Conservation (phyloP, 768 basidiomycete species). For the Kwoniella heveanensis region DNA sequence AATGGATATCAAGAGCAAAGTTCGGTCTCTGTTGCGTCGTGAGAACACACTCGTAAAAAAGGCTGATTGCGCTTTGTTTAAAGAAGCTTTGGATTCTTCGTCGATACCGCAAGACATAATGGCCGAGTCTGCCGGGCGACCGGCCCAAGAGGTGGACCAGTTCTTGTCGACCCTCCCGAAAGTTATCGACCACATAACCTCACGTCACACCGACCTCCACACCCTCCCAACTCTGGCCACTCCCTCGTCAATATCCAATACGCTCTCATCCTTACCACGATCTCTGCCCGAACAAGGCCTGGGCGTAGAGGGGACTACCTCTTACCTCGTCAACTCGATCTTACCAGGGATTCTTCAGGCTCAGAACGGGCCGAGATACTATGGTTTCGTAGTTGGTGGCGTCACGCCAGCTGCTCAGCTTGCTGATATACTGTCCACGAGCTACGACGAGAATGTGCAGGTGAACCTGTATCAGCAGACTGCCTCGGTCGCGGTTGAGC, state of each 20-base stretch:
- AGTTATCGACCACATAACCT: conserved; percentile 25
- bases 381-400: conserved; percentile 55
- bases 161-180: conserved; percentile 7
- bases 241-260: conserved; percentile 6
- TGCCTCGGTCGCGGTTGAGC: conserved; percentile 50
- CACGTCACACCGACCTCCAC: conserved; percentile 26
- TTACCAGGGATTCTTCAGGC: conserved; percentile 54
- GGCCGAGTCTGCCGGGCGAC: neutral
- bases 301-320: conserved; percentile 48
- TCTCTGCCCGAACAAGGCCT: conserved; percentile 52
- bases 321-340: conserved; percentile 50
- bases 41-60: too few species aligned
- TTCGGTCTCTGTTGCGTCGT: too few species aligned
- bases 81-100: too few species aligned
- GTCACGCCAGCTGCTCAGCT: conserved; percentile 55
- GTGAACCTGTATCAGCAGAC: conserved; percentile 40
- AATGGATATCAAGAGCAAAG: too few species aligned
- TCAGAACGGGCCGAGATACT: conserved; percentile 57
- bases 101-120: neutral
- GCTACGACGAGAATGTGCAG: conserved; percentile 58
- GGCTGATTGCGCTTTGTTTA: too few species aligned
- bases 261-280: conserved; percentile 43
- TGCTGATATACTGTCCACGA: conserved; percentile 57
- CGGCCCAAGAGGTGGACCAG: neutral
- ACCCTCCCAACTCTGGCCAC: conserved; percentile 27